Conservation (phyloP, 345 rosid genomes). For the Brassica carinata region DNA sequence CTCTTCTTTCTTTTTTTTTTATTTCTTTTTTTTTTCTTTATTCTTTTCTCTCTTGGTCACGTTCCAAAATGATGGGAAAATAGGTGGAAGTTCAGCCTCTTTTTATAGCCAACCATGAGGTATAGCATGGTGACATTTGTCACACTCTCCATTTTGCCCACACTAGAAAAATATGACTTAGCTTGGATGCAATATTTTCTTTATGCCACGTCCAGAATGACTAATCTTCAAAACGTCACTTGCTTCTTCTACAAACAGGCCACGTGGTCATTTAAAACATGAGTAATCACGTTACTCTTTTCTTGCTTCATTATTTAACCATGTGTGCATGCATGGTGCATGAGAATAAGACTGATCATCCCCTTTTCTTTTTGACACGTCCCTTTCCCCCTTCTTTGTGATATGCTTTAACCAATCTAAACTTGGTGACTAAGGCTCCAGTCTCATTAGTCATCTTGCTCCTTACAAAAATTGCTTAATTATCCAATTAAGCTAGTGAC, state of each 20-base stretch:
- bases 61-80: too few species aligned
- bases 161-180: too few species aligned
- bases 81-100: too few species aligned
- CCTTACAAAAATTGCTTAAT: background rate
- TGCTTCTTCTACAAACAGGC: background rate
- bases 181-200: too few species aligned
- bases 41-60: too few species aligned
- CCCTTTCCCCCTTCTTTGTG: background rate
- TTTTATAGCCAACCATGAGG: too few species aligned
- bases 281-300: background rate
- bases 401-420: background rate
- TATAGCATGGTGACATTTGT: too few species aligned
- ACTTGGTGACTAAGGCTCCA: background rate
- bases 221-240: background rate
- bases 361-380: background rate
- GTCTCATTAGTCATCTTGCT: background rate
- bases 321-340: background rate
- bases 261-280: background rate
- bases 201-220: background rate
- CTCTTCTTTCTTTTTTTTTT: too few species aligned
- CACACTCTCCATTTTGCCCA: too few species aligned
- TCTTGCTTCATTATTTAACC: background rate
- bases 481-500: background rate
- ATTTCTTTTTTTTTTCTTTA: too few species aligned
- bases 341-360: background rate